Percentiles rank a stretch among this genome's conserved stretches.
Conservation (phyloP, 108 stramenopile species). For the Cylindrotheca closterium region DNA sequence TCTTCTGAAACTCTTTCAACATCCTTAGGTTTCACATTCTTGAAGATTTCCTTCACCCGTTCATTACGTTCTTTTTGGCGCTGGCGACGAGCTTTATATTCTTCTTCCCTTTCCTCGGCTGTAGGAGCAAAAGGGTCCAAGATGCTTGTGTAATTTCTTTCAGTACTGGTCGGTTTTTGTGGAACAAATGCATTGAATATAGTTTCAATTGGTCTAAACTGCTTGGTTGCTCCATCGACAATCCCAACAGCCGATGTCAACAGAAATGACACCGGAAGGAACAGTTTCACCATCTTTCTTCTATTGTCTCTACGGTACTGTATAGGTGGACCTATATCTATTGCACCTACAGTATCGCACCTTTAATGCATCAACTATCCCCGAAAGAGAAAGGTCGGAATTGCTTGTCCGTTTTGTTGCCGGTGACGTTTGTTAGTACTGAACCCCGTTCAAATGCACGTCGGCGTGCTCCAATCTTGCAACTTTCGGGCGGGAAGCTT, state of each 20-base stretch:
- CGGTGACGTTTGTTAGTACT: no score
- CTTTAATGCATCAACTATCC: no score
- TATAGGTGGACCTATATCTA: no score
- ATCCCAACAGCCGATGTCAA: background rate
- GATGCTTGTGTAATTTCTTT: background rate
- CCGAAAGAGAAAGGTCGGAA: no score
- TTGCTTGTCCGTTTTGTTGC: no score
- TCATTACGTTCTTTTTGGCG: conserved; percentile 23
- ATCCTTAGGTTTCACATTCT: conserved; percentile 18
- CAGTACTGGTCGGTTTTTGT: background rate
- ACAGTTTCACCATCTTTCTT: conserved; percentile 1
- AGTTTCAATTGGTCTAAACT: conserved; percentile 23
- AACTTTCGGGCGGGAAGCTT: no score
- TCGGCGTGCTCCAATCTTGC: no score
- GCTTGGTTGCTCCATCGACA: conserved; percentile 4
- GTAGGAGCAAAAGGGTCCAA: conserved; percentile 25
- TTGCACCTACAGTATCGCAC: no score
- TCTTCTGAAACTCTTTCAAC: conserved; percentile 32
- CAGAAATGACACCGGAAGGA: background rate
- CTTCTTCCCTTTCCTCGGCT: conserved; percentile 32
- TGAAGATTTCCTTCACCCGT: conserved; percentile 20
- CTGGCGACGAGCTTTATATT: conserved; percentile 27
- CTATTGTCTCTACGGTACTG: no score
- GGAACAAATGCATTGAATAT: background rate
- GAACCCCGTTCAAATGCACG: no score